phyloP scores from a whole-genome alignment of 306 rosid genomes.

The Alnus rubra region DNA sequence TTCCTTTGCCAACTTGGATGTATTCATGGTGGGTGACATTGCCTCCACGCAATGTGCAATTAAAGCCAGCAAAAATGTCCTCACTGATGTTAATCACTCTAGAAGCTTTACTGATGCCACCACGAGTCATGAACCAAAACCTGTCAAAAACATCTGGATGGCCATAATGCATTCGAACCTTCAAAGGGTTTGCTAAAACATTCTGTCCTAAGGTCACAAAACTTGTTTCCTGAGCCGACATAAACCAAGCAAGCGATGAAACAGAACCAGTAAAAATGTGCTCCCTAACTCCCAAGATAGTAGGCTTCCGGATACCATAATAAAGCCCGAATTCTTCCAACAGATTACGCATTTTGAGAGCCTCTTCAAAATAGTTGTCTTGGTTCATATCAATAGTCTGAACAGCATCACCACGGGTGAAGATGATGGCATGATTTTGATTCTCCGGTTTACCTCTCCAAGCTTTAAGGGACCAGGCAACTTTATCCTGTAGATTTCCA shows the following conservation, averaged over 20 bases:
- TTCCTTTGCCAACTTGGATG: constrained; percentile 93
- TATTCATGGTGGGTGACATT: constrained; percentile 89
- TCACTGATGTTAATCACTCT: no score
- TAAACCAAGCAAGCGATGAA: constrained; percentile 94
- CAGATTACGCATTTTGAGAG: no score
- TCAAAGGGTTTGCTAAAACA: constrained; percentile 82
- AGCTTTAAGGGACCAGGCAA: constrained; percentile 86
- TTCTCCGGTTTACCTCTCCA: constrained; percentile 95
- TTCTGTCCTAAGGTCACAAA: constrained; percentile 93
- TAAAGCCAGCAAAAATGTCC: constrained; percentile 91
- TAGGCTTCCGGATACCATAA: no score
- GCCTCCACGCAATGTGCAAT: constrained; percentile 85
- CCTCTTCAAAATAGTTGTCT: constrained; percentile 84
- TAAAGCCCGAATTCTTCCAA: no score
- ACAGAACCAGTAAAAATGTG: constrained; percentile 92
- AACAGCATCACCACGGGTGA: constrained; percentile 94
- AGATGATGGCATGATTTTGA: constrained; percentile 88
- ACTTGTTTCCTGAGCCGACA: constrained; percentile 93
- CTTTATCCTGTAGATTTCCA: constrained; percentile 79
- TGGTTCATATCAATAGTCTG: constrained; percentile 96
- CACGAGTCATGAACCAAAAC: no score
- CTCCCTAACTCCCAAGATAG: no score
- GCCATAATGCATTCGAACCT: no score
- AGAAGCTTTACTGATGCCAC: no score
- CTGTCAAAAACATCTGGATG: no score